Evolutionary conservation across 176 grass and related monocot species (phyloP).

Genomic region (Triticum monococcum): DNA sequence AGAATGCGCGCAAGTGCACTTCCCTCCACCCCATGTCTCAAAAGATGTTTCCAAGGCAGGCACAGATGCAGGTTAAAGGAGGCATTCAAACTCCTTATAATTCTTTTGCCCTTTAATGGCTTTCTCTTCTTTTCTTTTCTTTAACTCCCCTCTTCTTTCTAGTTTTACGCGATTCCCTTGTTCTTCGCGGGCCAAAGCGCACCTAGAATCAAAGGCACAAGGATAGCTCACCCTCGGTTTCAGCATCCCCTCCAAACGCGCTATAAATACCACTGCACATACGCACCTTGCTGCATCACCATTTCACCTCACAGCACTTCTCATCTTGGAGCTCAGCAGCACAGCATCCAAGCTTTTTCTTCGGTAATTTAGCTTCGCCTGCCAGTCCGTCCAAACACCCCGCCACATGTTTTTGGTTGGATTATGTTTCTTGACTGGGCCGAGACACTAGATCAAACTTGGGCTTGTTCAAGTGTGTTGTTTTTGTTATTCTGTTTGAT

Average conservation of each 20-base stretch:
- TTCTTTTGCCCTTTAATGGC: slow-evolving; percentile 74
- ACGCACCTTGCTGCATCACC: slow-evolving; percentile 45
- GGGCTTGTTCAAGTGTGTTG: neutral
- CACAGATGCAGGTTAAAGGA: slow-evolving; percentile 55
- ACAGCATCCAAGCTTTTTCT: slow-evolving; percentile 15
- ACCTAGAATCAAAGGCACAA: slow-evolving; percentile 48
- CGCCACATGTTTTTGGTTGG: neutral
- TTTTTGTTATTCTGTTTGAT: slow-evolving; percentile 14
- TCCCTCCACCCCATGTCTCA: slow-evolving; percentile 62
- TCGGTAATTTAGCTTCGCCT: slow-evolving; percentile 38
- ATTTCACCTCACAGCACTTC: slow-evolving; percentile 11
- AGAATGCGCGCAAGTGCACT: slow-evolving; percentile 50
- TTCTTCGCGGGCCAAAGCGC: slow-evolving; percentile 52
- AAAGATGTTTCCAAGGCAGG: slow-evolving; percentile 76
- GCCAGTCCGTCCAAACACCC: neutral
- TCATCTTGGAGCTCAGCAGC: slow-evolving; percentile 21
- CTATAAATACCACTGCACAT: slow-evolving; percentile 61
- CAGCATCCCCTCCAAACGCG: slow-evolving; percentile 40
- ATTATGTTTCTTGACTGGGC: slow-evolving; percentile 21
- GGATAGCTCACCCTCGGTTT: slow-evolving; percentile 44
- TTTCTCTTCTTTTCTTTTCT: slow-evolving; percentile 87
- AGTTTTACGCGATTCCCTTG: slow-evolving; percentile 73
- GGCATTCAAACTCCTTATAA: slow-evolving; percentile 74
- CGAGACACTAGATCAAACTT: neutral
- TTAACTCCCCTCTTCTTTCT: slow-evolving; percentile 58